Evolutionary conservation across 164 flowering plant genomes (phyloP).

Genomic region (Sedum album): DNA sequence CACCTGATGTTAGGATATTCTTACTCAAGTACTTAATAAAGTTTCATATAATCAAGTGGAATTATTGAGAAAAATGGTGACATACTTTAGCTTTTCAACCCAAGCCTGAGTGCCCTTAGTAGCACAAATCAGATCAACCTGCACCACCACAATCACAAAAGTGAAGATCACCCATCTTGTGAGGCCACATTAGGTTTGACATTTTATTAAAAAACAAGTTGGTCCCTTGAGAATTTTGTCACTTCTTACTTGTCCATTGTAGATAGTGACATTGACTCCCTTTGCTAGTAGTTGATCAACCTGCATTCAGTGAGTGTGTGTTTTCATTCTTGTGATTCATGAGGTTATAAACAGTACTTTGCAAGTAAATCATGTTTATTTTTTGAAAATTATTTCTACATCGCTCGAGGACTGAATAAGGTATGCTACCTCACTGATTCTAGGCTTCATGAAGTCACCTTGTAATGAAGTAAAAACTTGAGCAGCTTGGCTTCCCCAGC

Average conservation of each 20-base stretch:
- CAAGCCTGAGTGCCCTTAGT: constrained; percentile 87
- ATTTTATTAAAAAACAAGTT: constrained; percentile 1
- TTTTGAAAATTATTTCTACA: too few relatives aligned
- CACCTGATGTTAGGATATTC: constrained; percentile 32
- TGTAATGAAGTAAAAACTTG: constrained; percentile 36
- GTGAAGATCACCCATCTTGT: background rate
- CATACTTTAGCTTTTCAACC: constrained; percentile 79
- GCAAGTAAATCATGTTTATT: too few relatives aligned
- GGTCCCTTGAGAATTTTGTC: constrained; percentile 11
- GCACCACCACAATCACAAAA: too few relatives aligned
- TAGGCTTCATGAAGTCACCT: constrained; percentile 84
- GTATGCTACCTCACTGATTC: constrained; percentile 60
- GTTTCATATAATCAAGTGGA: background rate
- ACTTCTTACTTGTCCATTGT: constrained; percentile 71
- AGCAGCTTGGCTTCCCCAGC: constrained; percentile 74
- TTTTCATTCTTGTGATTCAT: too few relatives aligned
- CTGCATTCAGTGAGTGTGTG: constrained; percentile 21
- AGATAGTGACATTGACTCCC: constrained; percentile 78
- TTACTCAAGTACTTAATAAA: background rate
- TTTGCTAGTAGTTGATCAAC: constrained; percentile 69
- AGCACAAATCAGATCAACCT: constrained; percentile 84
- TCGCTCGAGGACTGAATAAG: too few relatives aligned
- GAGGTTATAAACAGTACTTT: too few relatives aligned
- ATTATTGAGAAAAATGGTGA: background rate
- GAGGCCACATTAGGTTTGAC: background rate